Conservation (phyloP, 768 basidiomycete genomes). For the Tephrocybe sp. region DNA sequence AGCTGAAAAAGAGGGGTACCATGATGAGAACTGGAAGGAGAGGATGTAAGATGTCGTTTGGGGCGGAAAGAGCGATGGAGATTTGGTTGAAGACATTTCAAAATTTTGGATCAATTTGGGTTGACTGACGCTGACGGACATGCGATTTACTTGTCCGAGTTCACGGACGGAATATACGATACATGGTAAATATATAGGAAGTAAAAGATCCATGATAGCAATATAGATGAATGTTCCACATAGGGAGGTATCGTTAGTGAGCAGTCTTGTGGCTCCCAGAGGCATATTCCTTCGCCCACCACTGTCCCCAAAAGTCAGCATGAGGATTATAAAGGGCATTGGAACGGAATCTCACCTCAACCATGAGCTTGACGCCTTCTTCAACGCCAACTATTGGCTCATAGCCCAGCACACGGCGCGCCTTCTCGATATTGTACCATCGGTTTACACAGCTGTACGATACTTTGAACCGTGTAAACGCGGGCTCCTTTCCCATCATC, state of each 20-base stretch:
- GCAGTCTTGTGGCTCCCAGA: slow-evolving; percentile 38
- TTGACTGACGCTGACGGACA: not conserved
- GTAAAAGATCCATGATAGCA: not conserved
- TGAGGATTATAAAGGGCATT: not conserved
- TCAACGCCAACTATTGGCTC: slow-evolving; percentile 87
- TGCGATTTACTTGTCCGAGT: slow-evolving; percentile 1
- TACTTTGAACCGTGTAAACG: slow-evolving; percentile 85
- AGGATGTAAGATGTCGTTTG: slow-evolving; percentile 53
- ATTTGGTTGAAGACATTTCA: slow-evolving; percentile 9
- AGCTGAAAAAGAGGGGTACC: slow-evolving; percentile 71
- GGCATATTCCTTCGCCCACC: slow-evolving; percentile 45
- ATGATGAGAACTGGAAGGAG: slow-evolving; percentile 79
- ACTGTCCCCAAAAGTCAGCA: slow-evolving; percentile 26
- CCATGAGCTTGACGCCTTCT: slow-evolving; percentile 79
- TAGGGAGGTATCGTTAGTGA: slow-evolving; percentile 22
- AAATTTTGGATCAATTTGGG: too few species aligned
- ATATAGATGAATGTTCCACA: slow-evolving; percentile 8
- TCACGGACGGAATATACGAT: slow-evolving; percentile 6
- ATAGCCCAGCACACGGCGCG: slow-evolving; percentile 87
- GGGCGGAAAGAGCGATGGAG: slow-evolving; percentile 46
- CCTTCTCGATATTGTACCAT: slow-evolving; percentile 94
- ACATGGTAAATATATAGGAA: slow-evolving; percentile 9
- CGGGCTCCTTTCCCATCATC: slow-evolving; percentile 74
- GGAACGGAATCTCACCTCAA: slow-evolving; percentile 52
- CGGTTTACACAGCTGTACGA: slow-evolving; percentile 74